These are phyloP conservation scores for Venturia carpophila DNA, from an alignment of 2,329 filamentous ascomycete species.

Conservation along the genomic window DNA sequence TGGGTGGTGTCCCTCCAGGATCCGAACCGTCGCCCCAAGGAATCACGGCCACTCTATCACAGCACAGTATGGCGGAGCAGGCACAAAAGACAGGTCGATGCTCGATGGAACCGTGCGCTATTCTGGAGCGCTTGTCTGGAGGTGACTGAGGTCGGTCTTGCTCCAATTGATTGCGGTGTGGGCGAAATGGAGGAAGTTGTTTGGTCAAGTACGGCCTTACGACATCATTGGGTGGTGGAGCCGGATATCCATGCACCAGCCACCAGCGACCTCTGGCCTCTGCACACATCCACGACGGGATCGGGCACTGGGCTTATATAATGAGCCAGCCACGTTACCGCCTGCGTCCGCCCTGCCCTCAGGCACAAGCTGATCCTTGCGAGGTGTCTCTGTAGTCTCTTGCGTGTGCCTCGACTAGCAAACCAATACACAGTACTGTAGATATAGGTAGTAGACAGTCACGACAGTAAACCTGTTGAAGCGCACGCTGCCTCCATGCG, in stretches of 20 bases:
- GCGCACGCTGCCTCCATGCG: not conserved
- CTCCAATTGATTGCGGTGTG: slow-evolving; percentile 2
- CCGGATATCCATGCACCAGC: too few species aligned
- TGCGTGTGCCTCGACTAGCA: not conserved
- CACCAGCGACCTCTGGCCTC: not conserved
- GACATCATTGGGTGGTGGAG: too few species aligned
- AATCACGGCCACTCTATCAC: not conserved
- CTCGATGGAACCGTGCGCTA: not conserved
- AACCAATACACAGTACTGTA: too few species aligned
- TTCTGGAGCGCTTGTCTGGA: not conserved
- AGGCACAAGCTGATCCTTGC: not conserved
- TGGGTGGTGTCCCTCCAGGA: not conserved
- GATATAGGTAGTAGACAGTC: too few species aligned
- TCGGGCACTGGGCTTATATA: too few species aligned
- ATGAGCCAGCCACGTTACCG: not conserved
- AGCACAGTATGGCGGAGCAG: not conserved
- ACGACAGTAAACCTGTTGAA: too few species aligned
- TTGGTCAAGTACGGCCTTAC: not conserved
- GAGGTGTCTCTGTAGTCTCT: too few species aligned
- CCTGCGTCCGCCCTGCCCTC: not conserved
- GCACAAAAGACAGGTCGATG: not conserved
- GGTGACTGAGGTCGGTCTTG: not conserved
- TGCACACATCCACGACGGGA: too few species aligned
- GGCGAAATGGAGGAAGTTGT: not conserved
- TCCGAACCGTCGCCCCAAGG: not conserved